A percentile compares a stretch with the other conserved stretches of the same genome.
Evolutionary conservation across 768 basidiomycete species (phyloP).

Genomic region (Serendipita vermifera): DNA sequence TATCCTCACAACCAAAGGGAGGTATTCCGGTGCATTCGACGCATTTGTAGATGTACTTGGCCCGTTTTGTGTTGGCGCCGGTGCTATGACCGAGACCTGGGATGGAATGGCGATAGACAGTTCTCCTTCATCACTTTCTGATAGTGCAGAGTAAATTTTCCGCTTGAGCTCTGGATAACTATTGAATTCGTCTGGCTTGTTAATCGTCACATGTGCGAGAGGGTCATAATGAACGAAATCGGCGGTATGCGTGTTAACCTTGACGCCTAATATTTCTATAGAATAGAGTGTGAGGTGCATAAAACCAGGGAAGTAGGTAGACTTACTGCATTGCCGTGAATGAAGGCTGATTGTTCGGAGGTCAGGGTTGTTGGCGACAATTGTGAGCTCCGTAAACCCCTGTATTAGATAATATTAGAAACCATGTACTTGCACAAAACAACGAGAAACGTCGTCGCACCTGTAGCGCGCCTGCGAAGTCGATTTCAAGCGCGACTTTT

Average conservation of each 20-base stretch:
- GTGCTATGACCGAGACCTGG: conserved; percentile 41
- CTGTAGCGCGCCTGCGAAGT: conserved; percentile 78
- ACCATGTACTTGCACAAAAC: conserved; percentile 17
- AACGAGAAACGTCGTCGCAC: conserved; percentile 45
- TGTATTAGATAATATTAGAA: conserved; percentile 21
- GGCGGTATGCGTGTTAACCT: conserved; percentile 55
- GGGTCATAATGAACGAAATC: conserved; percentile 73
- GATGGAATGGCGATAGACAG: conserved; percentile 76
- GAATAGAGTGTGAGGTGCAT: conserved; percentile 18
- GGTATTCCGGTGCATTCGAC: conserved; percentile 40
- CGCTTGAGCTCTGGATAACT: conserved; percentile 88
- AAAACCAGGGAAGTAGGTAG: conserved; percentile 6
- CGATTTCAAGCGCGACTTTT: conserved; percentile 87
- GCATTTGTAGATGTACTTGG: conserved; percentile 16
- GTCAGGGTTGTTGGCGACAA: conserved; percentile 66
- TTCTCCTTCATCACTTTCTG: conserved; percentile 91
- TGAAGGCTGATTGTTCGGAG: conserved; percentile 79
- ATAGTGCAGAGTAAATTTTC: conserved; percentile 75
- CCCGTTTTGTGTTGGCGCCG: conserved; percentile 22
- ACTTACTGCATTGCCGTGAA: conserved; percentile 75
- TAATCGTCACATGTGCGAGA: conserved; percentile 49
- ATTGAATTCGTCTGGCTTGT: conserved; percentile 63
- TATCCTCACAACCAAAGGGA: conserved; percentile 62
- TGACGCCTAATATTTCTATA: conserved; percentile 58
- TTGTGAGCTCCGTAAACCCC: conserved; percentile 90